A percentile compares a stretch with the other conserved stretches of the same genome.
Conservation (phyloP, 176 grass and related monocot species). For the Oryza coarctata region DNA sequence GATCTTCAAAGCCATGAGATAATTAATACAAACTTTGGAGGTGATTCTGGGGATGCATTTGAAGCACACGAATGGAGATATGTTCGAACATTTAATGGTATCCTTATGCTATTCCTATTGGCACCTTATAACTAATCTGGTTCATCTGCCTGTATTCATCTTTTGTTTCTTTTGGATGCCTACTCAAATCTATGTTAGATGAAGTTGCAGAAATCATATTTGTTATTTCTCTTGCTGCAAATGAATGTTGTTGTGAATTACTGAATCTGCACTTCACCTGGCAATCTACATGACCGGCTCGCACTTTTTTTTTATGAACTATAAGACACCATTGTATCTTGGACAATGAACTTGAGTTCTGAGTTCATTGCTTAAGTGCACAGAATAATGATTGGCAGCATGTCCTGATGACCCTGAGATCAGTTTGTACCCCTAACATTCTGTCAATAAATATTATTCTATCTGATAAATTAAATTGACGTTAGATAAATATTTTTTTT, state of each 20-base stretch:
- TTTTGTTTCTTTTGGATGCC: constrained; percentile 17
- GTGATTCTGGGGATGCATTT: constrained; percentile 68
- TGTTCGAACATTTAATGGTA: constrained; percentile 79
- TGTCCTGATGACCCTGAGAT: neutral
- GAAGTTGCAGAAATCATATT: constrained; percentile 2
- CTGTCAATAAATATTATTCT: neutral
- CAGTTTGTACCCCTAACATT: neutral
- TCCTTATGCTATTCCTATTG: neutral
- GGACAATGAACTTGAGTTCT: neutral
- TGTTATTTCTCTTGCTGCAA: neutral
- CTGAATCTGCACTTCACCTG: neutral
- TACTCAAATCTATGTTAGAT: constrained; percentile 17
- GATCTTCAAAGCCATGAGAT: constrained; percentile 48
- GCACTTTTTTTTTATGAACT: neutral
- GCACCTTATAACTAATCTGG: constrained; percentile 14
- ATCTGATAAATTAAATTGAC: neutral
- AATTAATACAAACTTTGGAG: constrained; percentile 54
- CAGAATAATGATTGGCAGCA: neutral
- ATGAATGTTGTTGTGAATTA: neutral
- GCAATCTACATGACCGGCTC: neutral
- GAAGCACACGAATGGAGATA: constrained; percentile 94
- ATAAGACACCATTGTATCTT: neutral
- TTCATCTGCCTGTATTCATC: constrained; percentile 27
- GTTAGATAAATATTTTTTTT: neutral
- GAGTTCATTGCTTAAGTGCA: neutral